phyloP scores from a whole-genome alignment of 345 rosid genomes.

The Salix arbutifolia region DNA sequence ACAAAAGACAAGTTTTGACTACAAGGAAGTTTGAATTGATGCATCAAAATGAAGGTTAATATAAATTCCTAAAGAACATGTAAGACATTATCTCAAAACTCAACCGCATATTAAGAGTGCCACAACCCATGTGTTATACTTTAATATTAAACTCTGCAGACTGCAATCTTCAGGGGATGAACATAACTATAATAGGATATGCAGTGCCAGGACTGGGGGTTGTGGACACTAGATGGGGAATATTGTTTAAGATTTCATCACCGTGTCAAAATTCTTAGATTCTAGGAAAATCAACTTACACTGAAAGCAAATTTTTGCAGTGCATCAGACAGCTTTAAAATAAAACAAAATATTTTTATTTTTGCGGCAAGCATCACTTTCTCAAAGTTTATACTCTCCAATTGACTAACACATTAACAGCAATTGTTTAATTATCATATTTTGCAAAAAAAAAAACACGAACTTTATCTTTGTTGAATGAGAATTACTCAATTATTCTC shows the following conservation, averaged over 20 bases:
- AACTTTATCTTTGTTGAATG: neutral
- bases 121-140: neutral
- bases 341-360: neutral
- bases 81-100: neutral
- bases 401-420: neutral
- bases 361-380: neutral
- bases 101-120: too few species aligned
- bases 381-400: neutral
- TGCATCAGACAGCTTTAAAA: neutral
- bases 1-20: neutral
- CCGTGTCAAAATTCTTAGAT: neutral
- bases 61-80: neutral
- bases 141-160: neutral
- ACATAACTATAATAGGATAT: neutral
- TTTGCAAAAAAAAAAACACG: neutral
- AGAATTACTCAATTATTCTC: neutral
- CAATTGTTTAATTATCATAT: neutral
- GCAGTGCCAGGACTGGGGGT: neutral
- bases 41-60: neutral
- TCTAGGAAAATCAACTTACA: neutral
- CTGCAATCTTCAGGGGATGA: neutral
- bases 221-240: neutral
- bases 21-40: neutral
- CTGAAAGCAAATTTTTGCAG: neutral
- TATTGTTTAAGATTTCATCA: neutral